Base-by-base conservation (phyloP, 1,284 basidiomycete species). In the Trichosporon coremiiforme region DNA sequence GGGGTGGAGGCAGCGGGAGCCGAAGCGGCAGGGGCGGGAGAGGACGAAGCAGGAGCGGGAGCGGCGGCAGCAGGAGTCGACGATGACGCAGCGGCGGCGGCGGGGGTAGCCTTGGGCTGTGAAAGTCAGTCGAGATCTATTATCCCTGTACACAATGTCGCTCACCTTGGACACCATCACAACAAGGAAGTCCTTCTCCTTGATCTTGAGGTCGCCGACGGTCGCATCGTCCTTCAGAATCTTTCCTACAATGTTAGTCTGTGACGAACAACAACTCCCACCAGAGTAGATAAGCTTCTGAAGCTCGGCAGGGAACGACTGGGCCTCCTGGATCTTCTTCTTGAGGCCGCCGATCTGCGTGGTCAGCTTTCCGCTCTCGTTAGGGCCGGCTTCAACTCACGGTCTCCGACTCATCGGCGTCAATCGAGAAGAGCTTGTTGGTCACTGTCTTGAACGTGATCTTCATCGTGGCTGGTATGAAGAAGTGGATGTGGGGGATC, bases 141-240 rank as follows among this genome's bases (percentile, higher is more conserved):
- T 17, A 45, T 53, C 50, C 15, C 4, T 20, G 45, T 47, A 25
- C 50, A 53, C 50, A 53, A 25, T 10, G 9, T 29, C 29, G 79
- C 85, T 71, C 74, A 95, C 94, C 89, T 98, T 99, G 68, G 94
- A 90, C 62, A 98, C 93, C 96, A 99, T 99, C 64, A 99, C 89
- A 20, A 99, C 97, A 71, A 99, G 86, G 86, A 99, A 99, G 83
- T 98, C 96, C 86, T 98, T 99, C 85, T 99, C 96, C 85, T 98
- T 96, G 86, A 99, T 93, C 71, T 91, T 90, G 80, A 91, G 93
- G 69, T 91, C 91, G 75, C 89, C 92, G 50, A 99, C 88, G 0
- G 91, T 91, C 86, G 95, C 95, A 71, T 90, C 89, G 84, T 99
- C 95, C 20, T 89, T 84, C 50, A 99, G 87, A 65, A 99, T 92